phyloP scores from a whole-genome alignment of 805 yeast genomes.

The Candida oleophila region DNA sequence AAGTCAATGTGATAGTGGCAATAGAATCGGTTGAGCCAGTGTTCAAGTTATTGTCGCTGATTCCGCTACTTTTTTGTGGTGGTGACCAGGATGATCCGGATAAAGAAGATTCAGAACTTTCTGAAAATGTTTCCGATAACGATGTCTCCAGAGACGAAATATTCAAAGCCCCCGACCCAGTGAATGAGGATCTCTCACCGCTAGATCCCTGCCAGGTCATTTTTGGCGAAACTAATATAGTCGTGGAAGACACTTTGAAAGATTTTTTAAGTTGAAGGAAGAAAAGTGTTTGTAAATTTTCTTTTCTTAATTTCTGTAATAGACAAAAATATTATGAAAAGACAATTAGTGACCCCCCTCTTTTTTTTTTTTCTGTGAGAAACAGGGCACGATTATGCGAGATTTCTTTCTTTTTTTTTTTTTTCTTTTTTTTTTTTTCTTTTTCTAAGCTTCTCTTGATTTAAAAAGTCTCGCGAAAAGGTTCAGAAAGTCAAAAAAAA shows the following conservation, averaged over 20 bases:
- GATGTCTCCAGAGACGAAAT: conserved; percentile 4
- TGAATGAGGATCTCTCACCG: too few relatives aligned
- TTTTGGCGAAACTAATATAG: conserved; percentile 1
- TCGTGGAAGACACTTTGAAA: conserved; percentile 2
- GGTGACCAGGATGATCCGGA: conserved; percentile 6
- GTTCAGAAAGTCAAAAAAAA: background rate
- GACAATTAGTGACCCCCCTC: background rate
- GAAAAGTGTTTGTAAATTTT: background rate
- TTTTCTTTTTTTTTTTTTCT: conserved; percentile 1
- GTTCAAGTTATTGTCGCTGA: background rate
- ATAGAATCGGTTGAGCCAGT: conserved; percentile 4
- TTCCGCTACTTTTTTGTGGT: background rate
- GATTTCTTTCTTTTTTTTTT: background rate
- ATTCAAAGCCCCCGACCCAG: background rate
- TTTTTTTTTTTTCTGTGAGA: background rate
- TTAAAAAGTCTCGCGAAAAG: background rate
- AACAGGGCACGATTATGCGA: background rate
- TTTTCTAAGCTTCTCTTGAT: background rate
- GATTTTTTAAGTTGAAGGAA: background rate
- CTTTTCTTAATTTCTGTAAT: background rate
- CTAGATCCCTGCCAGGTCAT: conserved; percentile 4
- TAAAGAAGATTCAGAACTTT: conserved; percentile 3
- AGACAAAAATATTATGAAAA: background rate
- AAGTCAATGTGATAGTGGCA: conserved; percentile 1
- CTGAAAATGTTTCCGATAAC: conserved; percentile 2